Percentiles rank a stretch among this genome's conserved stretches.
Conservation (phyloP, 768 basidiomycete species). For the Boletellus ananas region DNA sequence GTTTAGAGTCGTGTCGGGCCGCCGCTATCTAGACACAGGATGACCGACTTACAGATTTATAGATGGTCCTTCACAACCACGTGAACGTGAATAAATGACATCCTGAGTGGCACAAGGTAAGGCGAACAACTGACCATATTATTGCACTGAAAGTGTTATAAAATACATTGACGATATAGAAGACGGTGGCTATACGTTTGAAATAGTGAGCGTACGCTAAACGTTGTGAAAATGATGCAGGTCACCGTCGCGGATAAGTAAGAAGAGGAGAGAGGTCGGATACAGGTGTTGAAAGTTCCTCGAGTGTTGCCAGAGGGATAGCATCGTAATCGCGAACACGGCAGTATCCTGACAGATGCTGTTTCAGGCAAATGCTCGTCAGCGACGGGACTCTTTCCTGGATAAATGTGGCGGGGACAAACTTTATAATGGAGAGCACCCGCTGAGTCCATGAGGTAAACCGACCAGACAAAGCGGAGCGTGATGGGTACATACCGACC, state of each 20-base stretch:
- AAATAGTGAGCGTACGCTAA: not conserved
- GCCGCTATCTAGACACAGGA: not conserved
- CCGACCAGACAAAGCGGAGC: not conserved
- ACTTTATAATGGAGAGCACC: slow-evolving; percentile 4
- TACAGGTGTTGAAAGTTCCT: slow-evolving; percentile 1
- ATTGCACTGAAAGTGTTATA: not conserved
- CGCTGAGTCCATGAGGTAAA: not conserved
- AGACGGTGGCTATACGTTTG: not conserved
- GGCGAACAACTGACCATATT: slow-evolving; percentile 10
- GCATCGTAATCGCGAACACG: slow-evolving; percentile 4
- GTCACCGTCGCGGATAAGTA: slow-evolving; percentile 16
- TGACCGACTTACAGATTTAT: not conserved
- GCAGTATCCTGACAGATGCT: slow-evolving; percentile 7
- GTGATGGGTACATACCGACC: too few relatives aligned
- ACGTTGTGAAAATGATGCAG: not conserved
- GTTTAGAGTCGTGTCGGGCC: too few relatives aligned
- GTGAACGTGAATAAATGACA: not conserved
- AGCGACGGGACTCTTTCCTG: not conserved
- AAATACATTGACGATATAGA: slow-evolving; percentile 2
- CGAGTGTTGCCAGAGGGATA: slow-evolving; percentile 5
- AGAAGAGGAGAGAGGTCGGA: slow-evolving; percentile 3
- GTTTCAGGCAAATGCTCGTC: not conserved
- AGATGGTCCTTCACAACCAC: not conserved
- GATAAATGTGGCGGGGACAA: not conserved
- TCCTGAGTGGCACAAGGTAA: too few relatives aligned